Percentiles rank a stretch among this genome's conserved stretches.
phyloP scores from a whole-genome alignment of 202 grass and related monocot species.

The Elaeis oleifera region DNA sequence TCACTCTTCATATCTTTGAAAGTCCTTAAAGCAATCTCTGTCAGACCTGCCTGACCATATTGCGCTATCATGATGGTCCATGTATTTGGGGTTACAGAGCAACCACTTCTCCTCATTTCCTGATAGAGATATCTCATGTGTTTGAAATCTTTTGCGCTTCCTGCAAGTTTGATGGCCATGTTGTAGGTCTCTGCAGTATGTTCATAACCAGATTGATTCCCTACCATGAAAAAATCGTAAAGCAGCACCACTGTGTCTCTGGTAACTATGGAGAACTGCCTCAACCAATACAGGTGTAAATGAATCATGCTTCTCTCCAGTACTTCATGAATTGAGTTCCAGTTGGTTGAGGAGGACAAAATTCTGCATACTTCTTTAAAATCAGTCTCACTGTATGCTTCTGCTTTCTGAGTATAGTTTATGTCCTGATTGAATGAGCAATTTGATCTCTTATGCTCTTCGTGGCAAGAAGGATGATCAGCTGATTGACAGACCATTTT shows the following conservation, averaged over 20 bases:
- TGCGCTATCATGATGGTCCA: constrained; percentile 81
- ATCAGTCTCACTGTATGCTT: constrained; percentile 30
- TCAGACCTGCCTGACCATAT: constrained; percentile 75
- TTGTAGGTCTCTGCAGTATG: constrained; percentile 59
- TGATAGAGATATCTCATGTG: constrained; percentile 73
- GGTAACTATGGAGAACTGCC: constrained; percentile 48
- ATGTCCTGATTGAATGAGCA: constrained; percentile 18
- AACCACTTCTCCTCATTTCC: constrained; percentile 60
- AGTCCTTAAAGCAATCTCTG: constrained; percentile 44
- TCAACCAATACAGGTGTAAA: constrained; percentile 59
- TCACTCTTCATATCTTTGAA: constrained; percentile 60
- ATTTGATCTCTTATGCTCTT: constrained; percentile 25
- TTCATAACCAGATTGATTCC: constrained; percentile 38
- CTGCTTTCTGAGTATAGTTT: constrained; percentile 25
- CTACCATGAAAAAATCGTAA: constrained; percentile 70
- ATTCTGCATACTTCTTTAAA: constrained; percentile 47
- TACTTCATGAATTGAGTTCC: constrained; percentile 41
- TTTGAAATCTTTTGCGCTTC: constrained; percentile 77
- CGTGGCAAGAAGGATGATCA: constrained; percentile 1
- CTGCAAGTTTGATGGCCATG: constrained; percentile 75
- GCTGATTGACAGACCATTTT: constrained; percentile 6
- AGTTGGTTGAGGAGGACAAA: constrained; percentile 43
- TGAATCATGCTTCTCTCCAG: constrained; percentile 43
- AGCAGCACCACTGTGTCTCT: constrained; percentile 42
- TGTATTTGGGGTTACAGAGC: constrained; percentile 47